These are phyloP conservation scores for Aspergillus avenaceus DNA, from an alignment of 495 filamentous ascomycete species.

Conservation along the genomic window DNA sequence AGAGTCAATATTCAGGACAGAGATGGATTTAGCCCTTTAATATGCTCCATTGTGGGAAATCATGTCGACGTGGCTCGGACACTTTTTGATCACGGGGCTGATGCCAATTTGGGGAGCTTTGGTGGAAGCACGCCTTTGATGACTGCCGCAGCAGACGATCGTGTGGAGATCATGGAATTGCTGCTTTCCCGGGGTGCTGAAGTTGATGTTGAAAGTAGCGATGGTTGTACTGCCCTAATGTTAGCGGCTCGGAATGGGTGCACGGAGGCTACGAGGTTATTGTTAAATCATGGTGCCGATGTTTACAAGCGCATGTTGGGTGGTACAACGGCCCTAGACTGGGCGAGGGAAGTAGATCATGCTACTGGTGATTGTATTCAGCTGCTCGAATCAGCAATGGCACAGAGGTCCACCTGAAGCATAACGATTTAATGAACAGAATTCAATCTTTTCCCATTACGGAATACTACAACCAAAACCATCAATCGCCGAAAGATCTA, in stretches of 20 bases:
- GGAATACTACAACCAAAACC: too few species aligned
- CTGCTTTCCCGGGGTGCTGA: conserved; percentile 17
- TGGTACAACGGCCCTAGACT: conserved; percentile 2
- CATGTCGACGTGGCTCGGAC: not conserved
- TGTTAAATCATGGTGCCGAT: conserved; percentile 10
- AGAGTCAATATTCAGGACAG: conserved; percentile 16
- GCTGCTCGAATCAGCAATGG: not conserved
- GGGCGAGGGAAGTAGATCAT: not conserved
- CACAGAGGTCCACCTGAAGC: too few species aligned
- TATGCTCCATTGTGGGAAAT: not conserved
- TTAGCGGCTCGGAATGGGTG: conserved; percentile 8
- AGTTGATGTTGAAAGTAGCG: conserved; percentile 9
- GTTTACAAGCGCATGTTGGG: not conserved
- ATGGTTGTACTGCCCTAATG: conserved; percentile 22
- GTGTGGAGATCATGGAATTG: conserved; percentile 10
- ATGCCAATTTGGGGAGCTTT: not conserved
- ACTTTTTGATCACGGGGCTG: conserved; percentile 6
- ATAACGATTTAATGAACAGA: not conserved
- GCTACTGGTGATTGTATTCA: not conserved
- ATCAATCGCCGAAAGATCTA: too few species aligned
- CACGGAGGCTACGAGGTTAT: not conserved
- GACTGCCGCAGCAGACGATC: not conserved
- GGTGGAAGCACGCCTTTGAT: not conserved
- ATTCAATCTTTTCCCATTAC: not conserved
- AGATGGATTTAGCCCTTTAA: conserved; percentile 8